phyloP scores from a whole-genome alignment of 805 yeast species.

The Pichia heedii region DNA sequence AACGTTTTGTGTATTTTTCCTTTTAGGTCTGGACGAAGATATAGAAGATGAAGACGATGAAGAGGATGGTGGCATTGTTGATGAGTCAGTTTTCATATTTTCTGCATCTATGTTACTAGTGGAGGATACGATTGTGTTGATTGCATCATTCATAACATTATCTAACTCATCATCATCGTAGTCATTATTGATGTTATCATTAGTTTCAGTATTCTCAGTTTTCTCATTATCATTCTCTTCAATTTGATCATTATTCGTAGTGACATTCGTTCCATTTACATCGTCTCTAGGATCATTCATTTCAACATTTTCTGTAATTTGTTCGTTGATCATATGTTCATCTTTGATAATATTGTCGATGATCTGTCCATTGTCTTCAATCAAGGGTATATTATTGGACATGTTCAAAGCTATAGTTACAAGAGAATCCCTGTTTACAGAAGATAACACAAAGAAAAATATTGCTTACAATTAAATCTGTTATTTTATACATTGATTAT shows the following conservation, averaged over 20 bases:
- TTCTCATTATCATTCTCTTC: background rate
- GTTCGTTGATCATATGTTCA: too few species aligned
- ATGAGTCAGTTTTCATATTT: background rate
- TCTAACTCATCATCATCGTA: background rate
- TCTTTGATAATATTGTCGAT: too few species aligned
- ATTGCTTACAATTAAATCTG: too few species aligned
- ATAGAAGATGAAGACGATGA: background rate
- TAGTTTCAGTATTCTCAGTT: background rate
- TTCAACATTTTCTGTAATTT: too few species aligned
- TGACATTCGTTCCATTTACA: too few species aligned
- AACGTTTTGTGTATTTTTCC: constrained; percentile 25
- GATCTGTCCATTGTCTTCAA: too few species aligned
- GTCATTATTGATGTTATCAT: background rate
- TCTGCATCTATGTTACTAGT: background rate
- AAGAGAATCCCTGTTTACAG: too few species aligned
- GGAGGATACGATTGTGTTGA: background rate
- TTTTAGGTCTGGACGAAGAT: constrained; percentile 22
- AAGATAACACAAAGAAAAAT: too few species aligned
- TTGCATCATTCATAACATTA: background rate
- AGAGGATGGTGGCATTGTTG: background rate
- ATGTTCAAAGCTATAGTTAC: too few species aligned
- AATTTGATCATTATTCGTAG: background rate
- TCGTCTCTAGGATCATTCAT: too few species aligned
- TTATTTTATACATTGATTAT: too few species aligned
- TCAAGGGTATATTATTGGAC: too few species aligned